Base-by-base conservation (phyloP, 2,329 filamentous ascomycete species). In the Trichoderma gracile region DNA sequence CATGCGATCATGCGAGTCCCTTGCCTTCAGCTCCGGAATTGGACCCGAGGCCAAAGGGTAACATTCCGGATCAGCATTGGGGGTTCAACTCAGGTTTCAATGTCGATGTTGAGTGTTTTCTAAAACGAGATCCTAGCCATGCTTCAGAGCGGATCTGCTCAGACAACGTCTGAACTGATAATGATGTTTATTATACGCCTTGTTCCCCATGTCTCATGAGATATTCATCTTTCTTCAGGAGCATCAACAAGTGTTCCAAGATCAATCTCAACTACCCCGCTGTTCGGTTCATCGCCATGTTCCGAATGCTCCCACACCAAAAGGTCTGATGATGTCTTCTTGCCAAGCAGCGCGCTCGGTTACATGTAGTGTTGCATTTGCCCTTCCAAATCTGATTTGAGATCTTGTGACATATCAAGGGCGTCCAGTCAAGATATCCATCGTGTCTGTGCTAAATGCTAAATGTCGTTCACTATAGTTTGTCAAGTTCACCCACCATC, bases 321-420 rank as follows among this genome's bases (percentile, higher is more conserved):
- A 49, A 30, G 43, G 60, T 63, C 50, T 56, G 42, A 17, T 49
- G 46, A 47, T 56, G 40, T 49, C 43, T 19, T 19, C 6, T 47
- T 46, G 5, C 60, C 60, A 63, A 56, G 43, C 27, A 43, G 21
- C 43, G 50, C 12, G 42, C 60, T 52, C 42, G 27, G 21, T 56
- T 42, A n/a, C n/a, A n/a, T n/a, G n/a, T n/a, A 30, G 60, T 53
- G 50, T 63, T 52, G 55, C 50, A 43, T 40, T 49, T 50, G 43
- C 17, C 23, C 19, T 27, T 30, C 56, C 33, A 50, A 43, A 49
- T 55, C 60, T 27, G 5, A 14, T n/a, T 21, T 54, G 58, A 21
- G 27, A 61, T 19, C 25, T 33, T 25, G 5, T 52, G 27, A 17
- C 5, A 30, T 52, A n/a, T 15, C 49, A 33, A 25, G 12, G n/a